These are phyloP conservation scores for Macadamia integrifolia DNA, from an alignment of 164 flowering plant species.

Conservation along the genomic window DNA sequence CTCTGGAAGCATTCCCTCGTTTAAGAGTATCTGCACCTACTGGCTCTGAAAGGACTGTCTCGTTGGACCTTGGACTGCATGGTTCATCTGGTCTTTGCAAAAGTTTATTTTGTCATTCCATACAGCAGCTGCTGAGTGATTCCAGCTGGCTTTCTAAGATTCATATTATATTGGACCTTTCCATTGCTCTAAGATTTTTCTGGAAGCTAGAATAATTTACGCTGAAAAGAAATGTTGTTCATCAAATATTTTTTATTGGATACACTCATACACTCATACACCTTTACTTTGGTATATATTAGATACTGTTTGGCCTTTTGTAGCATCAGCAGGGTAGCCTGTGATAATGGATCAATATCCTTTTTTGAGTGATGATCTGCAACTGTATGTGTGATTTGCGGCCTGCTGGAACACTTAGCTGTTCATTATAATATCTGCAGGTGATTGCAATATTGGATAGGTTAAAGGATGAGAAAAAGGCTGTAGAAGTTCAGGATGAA, in stretches of 20 bases:
- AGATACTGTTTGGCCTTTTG: neutral
- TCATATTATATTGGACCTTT: neutral
- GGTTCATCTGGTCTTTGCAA: neutral
- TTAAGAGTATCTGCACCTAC: no score
- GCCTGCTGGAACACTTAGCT: neutral
- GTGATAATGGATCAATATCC: neutral
- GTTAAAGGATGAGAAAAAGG: slow-evolving; percentile 56
- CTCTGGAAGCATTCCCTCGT: no score
- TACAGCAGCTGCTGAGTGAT: neutral
- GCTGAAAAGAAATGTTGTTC: no score
- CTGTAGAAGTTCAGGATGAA: slow-evolving; percentile 13
- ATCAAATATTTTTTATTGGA: no score
- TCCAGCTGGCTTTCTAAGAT: neutral
- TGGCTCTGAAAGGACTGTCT: neutral
- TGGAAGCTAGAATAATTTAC: neutral
- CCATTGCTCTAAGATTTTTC: neutral
- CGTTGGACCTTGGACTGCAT: neutral
- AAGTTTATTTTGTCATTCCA: no score
- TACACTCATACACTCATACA: no score
- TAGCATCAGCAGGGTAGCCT: neutral
- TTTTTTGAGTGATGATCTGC: no score
- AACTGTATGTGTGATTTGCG: neutral
- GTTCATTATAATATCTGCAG: slow-evolving; percentile 29
- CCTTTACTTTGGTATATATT: neutral
- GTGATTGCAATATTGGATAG: slow-evolving; percentile 84